A percentile compares a stretch with the other conserved stretches of the same genome.
phyloP scores from a whole-genome alignment of 1,284 basidiomycete genomes.

The Gomphus sp. region DNA sequence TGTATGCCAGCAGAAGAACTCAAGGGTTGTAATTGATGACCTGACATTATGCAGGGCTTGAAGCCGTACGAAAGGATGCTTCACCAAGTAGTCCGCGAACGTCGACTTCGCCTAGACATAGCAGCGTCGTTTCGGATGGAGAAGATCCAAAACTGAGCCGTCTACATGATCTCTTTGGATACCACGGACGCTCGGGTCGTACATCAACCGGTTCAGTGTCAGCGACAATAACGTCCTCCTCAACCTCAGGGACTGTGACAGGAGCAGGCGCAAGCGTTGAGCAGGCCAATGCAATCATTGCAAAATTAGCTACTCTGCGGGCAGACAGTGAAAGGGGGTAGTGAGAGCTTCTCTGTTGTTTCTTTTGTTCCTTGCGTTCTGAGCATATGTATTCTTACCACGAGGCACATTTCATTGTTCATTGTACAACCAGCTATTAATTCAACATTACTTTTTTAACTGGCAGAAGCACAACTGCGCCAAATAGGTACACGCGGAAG shows the following conservation, averaged over 20 bases:
- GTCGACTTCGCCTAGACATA: conserved; percentile 16
- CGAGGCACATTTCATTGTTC: conserved; percentile 4
- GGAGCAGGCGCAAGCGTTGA: neutral
- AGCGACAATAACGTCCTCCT: neutral
- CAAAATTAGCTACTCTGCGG: neutral
- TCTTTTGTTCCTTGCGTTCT: neutral
- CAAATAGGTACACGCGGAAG: neutral
- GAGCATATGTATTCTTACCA: conserved; percentile 7
- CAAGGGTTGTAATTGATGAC: neutral
- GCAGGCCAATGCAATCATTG: neutral
- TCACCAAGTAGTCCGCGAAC: conserved; percentile 13
- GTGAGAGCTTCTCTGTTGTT: neutral
- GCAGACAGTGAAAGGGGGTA: neutral
- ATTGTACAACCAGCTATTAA: conserved; percentile 4
- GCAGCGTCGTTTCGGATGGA: conserved; percentile 14
- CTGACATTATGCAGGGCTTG: conserved; percentile 40
- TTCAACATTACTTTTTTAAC: neutral
- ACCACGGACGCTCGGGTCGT: conserved; percentile 4
- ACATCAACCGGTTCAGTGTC: conserved; percentile 6
- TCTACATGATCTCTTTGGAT: conserved; percentile 9
- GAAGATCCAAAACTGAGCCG: conserved; percentile 8
- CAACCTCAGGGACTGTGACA: neutral
- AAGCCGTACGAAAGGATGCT: conserved; percentile 37
- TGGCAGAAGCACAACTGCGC: neutral
- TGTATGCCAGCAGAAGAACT: neutral